These are phyloP conservation scores for Aphanomyces invadans DNA, from an alignment of 352 stramenopile genomes.

Conservation along the genomic window DNA sequence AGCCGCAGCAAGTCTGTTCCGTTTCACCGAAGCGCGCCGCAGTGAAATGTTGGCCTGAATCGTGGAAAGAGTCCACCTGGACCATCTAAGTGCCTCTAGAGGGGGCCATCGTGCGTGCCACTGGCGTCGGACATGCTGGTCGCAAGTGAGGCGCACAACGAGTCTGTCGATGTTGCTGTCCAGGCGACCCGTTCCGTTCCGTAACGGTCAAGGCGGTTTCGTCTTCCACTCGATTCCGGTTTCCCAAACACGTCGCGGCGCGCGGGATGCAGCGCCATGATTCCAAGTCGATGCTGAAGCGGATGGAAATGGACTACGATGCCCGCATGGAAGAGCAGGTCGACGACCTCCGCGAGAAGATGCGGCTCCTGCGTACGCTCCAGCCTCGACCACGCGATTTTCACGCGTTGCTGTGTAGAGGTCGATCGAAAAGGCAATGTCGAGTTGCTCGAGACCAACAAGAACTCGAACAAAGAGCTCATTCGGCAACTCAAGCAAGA, in stretches of 20 bases:
- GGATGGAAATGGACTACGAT: conserved; percentile 76
- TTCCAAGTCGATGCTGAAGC: conserved; percentile 36
- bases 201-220: background rate
- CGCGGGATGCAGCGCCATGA: conserved; percentile 23
- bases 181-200: too few relatives aligned
- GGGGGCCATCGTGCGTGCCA: too few relatives aligned
- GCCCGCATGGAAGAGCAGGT: conserved; percentile 78
- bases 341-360: conserved; percentile 74
- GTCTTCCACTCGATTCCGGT: background rate
- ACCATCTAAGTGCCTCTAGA: too few relatives aligned
- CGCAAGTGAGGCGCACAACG: too few relatives aligned
- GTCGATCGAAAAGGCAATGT: conserved; percentile 83
- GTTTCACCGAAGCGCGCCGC: too few relatives aligned
- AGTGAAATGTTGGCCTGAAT: too few relatives aligned
- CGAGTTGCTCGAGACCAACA: conserved; percentile 75
- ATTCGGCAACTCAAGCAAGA: conserved; percentile 80
- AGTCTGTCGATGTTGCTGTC: too few relatives aligned
- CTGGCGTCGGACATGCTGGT: too few relatives aligned
- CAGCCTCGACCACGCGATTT: background rate
- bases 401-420: conserved; percentile 35
- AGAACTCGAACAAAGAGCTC: conserved; percentile 87
- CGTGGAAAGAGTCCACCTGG: too few relatives aligned
- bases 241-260: background rate
- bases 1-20: too few relatives aligned
- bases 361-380: conserved; percentile 67